Evolutionary conservation across 139 green algal species (phyloP).

Genomic region (Marvania coccoides): DNA sequence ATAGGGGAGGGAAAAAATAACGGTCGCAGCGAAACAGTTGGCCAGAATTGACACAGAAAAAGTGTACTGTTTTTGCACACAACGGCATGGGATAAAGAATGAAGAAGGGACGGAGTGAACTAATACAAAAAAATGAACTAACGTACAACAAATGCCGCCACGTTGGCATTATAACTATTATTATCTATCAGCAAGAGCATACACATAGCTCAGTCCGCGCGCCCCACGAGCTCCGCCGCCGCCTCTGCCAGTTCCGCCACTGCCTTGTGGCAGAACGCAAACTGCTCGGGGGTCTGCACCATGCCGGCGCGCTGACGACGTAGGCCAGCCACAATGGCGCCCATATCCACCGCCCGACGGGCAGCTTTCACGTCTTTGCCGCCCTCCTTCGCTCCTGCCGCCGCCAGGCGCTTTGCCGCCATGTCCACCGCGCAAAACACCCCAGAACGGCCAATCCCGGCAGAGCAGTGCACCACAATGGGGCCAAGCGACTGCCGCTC

Average conservation of each 20-base stretch:
- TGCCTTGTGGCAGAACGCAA: constrained; percentile 63
- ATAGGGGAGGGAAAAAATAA: too few species aligned
- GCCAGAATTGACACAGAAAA: too few species aligned
- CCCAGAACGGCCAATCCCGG: constrained; percentile 81
- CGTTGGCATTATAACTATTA: too few species aligned
- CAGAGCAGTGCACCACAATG: constrained; percentile 59
- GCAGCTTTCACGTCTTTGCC: background rate
- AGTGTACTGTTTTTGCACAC: too few species aligned
- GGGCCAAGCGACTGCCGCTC: constrained; percentile 3
- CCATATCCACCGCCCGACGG: constrained; percentile 51
- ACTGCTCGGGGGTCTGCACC: constrained; percentile 85
- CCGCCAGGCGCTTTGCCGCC: constrained; percentile 44
- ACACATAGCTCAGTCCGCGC: too few species aligned
- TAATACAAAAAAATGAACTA: too few species aligned
- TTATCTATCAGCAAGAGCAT: too few species aligned
- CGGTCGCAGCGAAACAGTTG: too few species aligned
- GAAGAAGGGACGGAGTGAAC: too few species aligned
- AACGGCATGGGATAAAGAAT: too few species aligned
- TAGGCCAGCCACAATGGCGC: constrained; percentile 49
- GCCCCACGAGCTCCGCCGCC: too few species aligned
- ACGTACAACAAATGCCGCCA: too few species aligned
- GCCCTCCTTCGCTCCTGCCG: background rate
- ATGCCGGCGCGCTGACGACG: constrained; percentile 72
- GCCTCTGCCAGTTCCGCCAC: constrained; percentile 23
- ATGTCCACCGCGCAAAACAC: constrained; percentile 80